A percentile compares a stretch with the other conserved stretches of the same genome.
These are phyloP conservation scores for Crithidia mellificae DNA, from an alignment of 208 protist genomes.

Conservation along the genomic window DNA sequence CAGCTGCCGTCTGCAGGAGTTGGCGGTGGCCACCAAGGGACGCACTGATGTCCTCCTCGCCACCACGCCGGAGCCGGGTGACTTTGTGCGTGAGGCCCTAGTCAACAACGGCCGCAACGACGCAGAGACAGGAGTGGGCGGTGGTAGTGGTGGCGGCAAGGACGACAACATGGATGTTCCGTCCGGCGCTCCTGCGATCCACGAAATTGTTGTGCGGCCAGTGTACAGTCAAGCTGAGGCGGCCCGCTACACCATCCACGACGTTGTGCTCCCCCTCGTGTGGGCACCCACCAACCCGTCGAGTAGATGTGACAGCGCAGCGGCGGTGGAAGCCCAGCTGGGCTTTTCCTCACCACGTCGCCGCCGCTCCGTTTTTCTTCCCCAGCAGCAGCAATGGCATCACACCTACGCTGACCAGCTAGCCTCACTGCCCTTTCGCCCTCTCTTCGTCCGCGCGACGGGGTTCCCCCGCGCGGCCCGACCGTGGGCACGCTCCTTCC, in stretches of 20 bases:
- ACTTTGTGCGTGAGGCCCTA: constrained; percentile 45
- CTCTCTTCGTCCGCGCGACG: constrained; percentile 29
- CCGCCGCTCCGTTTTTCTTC: not conserved
- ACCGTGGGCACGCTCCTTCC: constrained; percentile 67
- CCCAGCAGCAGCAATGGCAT: not conserved
- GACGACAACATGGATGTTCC: not conserved
- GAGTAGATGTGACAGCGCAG: constrained; percentile 18
- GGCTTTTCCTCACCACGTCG: constrained; percentile 9
- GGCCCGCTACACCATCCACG: constrained; percentile 19
- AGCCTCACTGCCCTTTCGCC: constrained; percentile 28
- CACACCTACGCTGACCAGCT: too few species aligned
- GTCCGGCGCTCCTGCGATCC: not conserved
- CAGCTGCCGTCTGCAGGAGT: constrained; percentile 58
- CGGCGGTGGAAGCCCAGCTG: constrained; percentile 17
- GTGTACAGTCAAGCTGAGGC: constrained; percentile 23
- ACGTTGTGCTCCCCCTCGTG: constrained; percentile 25
- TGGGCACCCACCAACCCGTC: not conserved
- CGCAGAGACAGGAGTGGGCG: not conserved
- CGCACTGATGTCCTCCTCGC: constrained; percentile 23
- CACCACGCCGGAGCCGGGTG: constrained; percentile 45
- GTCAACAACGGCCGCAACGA: not conserved
- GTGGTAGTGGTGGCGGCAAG: not conserved
- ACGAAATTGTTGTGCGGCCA: not conserved
- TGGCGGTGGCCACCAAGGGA: constrained; percentile 24
- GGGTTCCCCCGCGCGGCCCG: constrained; percentile 32